phyloP scores from a whole-genome alignment of 768 basidiomycete species.

The Trametes elegans region DNA sequence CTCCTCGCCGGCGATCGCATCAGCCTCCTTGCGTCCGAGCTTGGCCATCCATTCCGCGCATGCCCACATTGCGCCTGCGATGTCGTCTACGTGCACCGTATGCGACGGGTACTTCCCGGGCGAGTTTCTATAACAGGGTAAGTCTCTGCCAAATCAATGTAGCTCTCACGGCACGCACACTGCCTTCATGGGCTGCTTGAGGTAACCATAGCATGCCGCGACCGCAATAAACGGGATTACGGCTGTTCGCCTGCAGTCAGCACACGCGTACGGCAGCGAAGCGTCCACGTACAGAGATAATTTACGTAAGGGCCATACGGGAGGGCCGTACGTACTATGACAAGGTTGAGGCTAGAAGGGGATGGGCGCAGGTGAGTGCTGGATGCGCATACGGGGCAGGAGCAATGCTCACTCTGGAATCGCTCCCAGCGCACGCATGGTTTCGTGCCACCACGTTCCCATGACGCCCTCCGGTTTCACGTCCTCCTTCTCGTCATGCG shows the following conservation, averaged over 20 bases:
- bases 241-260: conserved; percentile 40
- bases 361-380: neutral
- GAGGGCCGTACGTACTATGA: conserved; percentile 71
- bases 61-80: conserved; percentile 76
- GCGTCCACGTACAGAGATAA: conserved; percentile 32
- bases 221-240: conserved; percentile 65
- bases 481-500: conserved; percentile 70
- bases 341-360: conserved; percentile 81
- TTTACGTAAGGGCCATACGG: conserved; percentile 82
- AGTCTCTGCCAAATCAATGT: conserved; percentile 15
- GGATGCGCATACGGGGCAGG: neutral
- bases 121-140: conserved; percentile 54
- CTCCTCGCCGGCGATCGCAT: conserved; percentile 62
- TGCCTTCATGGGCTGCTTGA: conserved; percentile 83
- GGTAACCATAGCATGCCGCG: conserved; percentile 76
- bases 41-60: conserved; percentile 73
- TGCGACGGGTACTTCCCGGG: conserved; percentile 75
- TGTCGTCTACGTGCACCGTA: conserved; percentile 76
- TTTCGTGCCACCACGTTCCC: conserved; percentile 90
- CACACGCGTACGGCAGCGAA: neutral
- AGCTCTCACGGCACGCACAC: conserved; percentile 46
- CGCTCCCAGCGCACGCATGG: conserved; percentile 67
- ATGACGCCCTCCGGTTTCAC: conserved; percentile 66
- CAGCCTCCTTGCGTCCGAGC: conserved; percentile 58
- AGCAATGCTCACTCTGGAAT: conserved; percentile 59